Base-by-base conservation (phyloP, 1,139 yeast genomes). In the Tardiomyces blankii region DNA sequence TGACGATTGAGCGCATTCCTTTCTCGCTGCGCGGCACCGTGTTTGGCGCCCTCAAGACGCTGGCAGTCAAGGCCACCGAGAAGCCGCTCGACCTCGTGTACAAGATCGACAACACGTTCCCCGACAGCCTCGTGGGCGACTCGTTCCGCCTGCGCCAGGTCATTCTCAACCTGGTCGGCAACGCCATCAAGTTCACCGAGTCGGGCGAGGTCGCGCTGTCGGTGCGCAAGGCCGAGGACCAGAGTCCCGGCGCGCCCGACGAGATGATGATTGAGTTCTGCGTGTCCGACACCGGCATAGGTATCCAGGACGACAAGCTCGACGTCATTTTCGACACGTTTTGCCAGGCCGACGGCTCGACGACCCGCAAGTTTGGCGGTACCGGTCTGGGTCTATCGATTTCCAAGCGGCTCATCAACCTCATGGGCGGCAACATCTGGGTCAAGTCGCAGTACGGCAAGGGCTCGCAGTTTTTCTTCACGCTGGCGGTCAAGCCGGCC, bases 351-450 rank as follows among this genome's bases (percentile, higher is more conserved):
- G 95, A 86, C 67, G 95, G 95, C 44, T 84, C 94, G 2, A 85
- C 95, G 0, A 86, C 95, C 1, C 75, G 95, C 61, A 84, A 84
- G 63, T 86, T 86, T 62, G 95, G 95, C 60, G 95, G 95, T 62
- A 86, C 95, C 9, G 91, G 91, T 49, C 71, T 86, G 44, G 95
- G 95, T 23, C 72, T 86, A 48, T 83, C 94, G 1, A 86, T 86
- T 63, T 86, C 95, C 7, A 84, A 84, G 62, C 87, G 86, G 57
- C 73, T 86, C 55, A 85, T 86, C 60, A 89, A 84, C 58, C 72
- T 86, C 50, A 85, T 86, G 95, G 95, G 95, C 41, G 95, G 73
- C 45, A 89, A 83, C 52, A 85, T 85, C 51, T 84, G 94, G 94
- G 95, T 85, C 38, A 78, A 84, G 30, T 82, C 91, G 1, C 76